Evolutionary conservation across 208 protist genomes (phyloP), one percentile per base, ranked within the genome.

Genomic region (Leishmania tarentolae): DNA sequence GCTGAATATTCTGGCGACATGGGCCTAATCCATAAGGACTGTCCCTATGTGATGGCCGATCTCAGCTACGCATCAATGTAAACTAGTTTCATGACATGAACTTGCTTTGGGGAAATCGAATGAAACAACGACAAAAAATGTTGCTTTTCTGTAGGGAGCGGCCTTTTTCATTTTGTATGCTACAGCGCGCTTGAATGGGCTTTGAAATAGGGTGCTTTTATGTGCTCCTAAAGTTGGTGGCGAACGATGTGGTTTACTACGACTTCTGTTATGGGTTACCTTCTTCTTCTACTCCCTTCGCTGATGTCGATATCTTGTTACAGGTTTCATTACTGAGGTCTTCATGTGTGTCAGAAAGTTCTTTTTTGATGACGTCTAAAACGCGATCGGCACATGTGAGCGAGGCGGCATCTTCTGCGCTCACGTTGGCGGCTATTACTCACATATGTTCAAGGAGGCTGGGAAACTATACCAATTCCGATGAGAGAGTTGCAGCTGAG

Each of bases 371-470:
- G 80, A 77, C 81, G 35, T 70, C 59, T 0, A 81, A 85, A 72
- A 63, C 15, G 31, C 70, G 72, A 79, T 78, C 46, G 3, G 37
- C 35, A 31, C 77, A 82, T 46, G 88, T 94, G 57, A 90, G 88
- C 71, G 88, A 94, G 72, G 87, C 86, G 46, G 88, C 87, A 68
- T 82, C 81, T 61, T 90, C 88, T 69, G 85, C 80, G 4, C 78
- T 95, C 44, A 92, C 76, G 59, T 24, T 89, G n/a, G 90, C 92
- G 71, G 75, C 89, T 13, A 79, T 95, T 75, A 82, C 80, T 13
- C 90, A 92, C 42, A 78, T 90, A 66, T 86, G 85, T 61, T 61
- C 79, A 35, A 31, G 37, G 11, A 75, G 56, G 19, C 24, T 52
- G 21, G 82, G 52, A 40, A 63, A 72, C 21, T 57, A 37, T 46